phyloP scores from a whole-genome alignment of 2,329 filamentous ascomycete species.

The Emydomyces testavorans region DNA sequence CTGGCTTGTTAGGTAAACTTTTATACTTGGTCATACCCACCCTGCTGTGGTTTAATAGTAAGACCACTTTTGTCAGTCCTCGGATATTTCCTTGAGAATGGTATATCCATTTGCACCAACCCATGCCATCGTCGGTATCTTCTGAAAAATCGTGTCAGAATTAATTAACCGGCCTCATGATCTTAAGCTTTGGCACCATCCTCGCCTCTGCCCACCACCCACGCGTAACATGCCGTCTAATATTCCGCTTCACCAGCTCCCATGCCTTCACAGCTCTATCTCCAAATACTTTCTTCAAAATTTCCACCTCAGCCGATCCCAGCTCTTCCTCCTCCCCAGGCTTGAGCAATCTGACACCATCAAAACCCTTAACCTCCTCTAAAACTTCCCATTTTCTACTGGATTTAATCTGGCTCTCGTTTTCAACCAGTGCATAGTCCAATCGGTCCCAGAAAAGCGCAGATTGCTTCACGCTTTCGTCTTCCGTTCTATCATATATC shows the following conservation, averaged over 20 bases:
- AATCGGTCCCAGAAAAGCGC: constrained; percentile 47
- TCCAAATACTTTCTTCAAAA: constrained; percentile 26
- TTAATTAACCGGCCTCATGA: constrained; percentile 32
- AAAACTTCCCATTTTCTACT: constrained; percentile 43
- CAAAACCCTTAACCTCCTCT: constrained; percentile 41
- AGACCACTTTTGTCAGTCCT: neutral
- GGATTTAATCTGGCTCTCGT: constrained; percentile 19
- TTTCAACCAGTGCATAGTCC: constrained; percentile 48
- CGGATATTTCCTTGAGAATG: too few species aligned
- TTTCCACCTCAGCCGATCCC: constrained; percentile 25
- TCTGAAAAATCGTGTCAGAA: neutral
- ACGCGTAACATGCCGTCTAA: constrained; percentile 27
- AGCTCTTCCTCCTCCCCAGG: constrained; percentile 28
- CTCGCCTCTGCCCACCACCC: constrained; percentile 47
- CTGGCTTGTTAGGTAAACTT: neutral
- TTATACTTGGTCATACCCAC: constrained; percentile 1
- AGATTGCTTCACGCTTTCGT: constrained; percentile 37
- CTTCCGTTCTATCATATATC: constrained; percentile 51
- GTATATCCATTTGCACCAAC: neutral
- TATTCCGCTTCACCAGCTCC: constrained; percentile 19
- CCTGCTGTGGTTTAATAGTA: neutral
- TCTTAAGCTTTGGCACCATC: constrained; percentile 44
- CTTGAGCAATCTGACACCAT: constrained; percentile 39
- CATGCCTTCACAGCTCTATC: constrained; percentile 24
- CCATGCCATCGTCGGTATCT: neutral